Base-by-base conservation (phyloP, 176 grass and related monocot species). In the Stipa capillata region DNA sequence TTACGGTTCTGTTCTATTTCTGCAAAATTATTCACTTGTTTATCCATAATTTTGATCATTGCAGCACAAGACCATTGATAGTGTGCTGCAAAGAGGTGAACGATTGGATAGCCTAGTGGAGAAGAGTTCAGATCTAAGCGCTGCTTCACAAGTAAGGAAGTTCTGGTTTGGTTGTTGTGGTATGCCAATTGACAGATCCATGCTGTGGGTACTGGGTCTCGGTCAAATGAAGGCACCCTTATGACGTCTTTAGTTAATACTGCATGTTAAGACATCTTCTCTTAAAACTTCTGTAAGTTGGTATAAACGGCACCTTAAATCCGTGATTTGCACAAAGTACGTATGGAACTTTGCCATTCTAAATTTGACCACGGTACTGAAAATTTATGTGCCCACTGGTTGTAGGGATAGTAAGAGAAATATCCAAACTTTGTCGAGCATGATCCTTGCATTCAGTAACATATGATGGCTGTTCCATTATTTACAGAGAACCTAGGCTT, bases 21-120 rank as follows among this genome's bases (percentile, higher is more conserved):
- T 48, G 16, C 42, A 48, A 65, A 63, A 6, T 53, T 43, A 29
- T 65, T 25, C 63, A 86, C 14, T 2, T 33, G 33, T 31, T 53
- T 62, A 40, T 28, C 35, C 73, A 7, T 63, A 51, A 53, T 64
- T 85, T 83, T 11, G 43, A 57, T 52, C 70, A 51, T 42, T 85
- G 81, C 91, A 97, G 94, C 89, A 97, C 69, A 97, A 97, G 76
- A 94, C 94, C 79, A 97, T 97, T n/a, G 94, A 94, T 43, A 94
- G 94, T 10, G 72, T 92, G 43, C 87, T 97, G 49, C 72, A 67
- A 24, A 93, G 94, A 54, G 91, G 94, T 4, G 94, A 97, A 75
- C 77, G 77, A 37, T 72, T 97, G 79, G 94, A 97, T 69, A 97
- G 87, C 79, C 78, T 97, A 45, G 85, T 94, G 40, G 91, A 88